These are phyloP conservation scores for Ascochyta pisi DNA, from an alignment of 2,329 filamentous ascomycete genomes.

Conservation along the genomic window DNA sequence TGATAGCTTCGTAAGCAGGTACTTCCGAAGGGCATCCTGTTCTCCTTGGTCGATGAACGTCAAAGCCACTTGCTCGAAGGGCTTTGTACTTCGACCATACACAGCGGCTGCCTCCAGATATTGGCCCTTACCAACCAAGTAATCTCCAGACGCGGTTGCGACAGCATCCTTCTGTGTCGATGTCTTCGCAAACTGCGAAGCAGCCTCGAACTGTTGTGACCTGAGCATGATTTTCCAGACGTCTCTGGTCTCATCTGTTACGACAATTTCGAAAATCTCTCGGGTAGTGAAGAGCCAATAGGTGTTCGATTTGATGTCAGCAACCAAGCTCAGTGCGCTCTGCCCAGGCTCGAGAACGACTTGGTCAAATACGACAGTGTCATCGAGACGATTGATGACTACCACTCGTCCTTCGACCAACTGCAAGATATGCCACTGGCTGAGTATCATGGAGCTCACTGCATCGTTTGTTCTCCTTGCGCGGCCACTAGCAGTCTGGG, in stretches of 20 bases:
- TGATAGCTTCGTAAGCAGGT: slow-evolving; percentile 82
- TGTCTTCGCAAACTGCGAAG: slow-evolving; percentile 83
- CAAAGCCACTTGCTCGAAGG: slow-evolving; percentile 94
- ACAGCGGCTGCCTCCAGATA: slow-evolving; percentile 86
- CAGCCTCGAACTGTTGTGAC: slow-evolving; percentile 85
- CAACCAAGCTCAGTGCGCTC: slow-evolving; percentile 79
- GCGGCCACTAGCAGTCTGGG: slow-evolving; percentile 69
- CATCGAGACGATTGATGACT: slow-evolving; percentile 85
- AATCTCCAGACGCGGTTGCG: slow-evolving; percentile 89
- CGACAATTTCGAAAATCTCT: slow-evolving; percentile 93
- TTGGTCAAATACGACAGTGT: slow-evolving; percentile 86
- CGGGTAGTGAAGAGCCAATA: slow-evolving; percentile 94
- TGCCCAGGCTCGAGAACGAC: slow-evolving; percentile 81
- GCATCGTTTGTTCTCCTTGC: slow-evolving; percentile 72
- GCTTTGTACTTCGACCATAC: slow-evolving; percentile 94
- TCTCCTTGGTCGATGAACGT: slow-evolving; percentile 89
- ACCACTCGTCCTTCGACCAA: slow-evolving; percentile 84
- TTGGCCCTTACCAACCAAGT: slow-evolving; percentile 79
- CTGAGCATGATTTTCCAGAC: slow-evolving; percentile 94
- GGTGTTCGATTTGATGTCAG: slow-evolving; percentile 93
- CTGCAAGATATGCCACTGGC: slow-evolving; percentile 90
- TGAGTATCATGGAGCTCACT: slow-evolving; percentile 81
- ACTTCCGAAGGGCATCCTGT: slow-evolving; percentile 88
- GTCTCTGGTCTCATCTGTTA: slow-evolving; percentile 87
- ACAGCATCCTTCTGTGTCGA: slow-evolving; percentile 86